Evolutionary conservation across 179 eudicot species (phyloP), one percentile per base, ranked within the genome.

Genomic region (Camellia oleifera): DNA sequence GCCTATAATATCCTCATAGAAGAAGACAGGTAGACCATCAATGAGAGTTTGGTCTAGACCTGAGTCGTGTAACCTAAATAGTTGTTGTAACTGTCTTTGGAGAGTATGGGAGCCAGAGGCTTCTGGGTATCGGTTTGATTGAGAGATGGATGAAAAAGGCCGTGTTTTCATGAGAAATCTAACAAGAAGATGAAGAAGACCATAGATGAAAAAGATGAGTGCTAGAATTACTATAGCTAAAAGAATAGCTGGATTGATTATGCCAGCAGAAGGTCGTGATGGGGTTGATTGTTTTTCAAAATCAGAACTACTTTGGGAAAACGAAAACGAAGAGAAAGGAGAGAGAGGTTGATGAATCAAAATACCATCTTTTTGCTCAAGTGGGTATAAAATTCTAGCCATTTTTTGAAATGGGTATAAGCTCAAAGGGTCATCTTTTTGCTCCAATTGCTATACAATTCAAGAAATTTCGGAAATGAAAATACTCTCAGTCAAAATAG

Each of bases 51-150:
- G 91, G 78, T 90, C 93, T 46, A 88, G 78, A 26, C 91, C 93
- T 14, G 90, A 88, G 81, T 90, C 93, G 42, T 90, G 93, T 8
- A 87, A 71, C 2, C 87, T 77, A 71, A 91, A 91, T 46, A 91
- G 86, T 82, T 91, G 94, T 58, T 89, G 94, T 17, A 89, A 84
- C 77, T 91, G 94, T 69, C 92, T 88, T 45, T 91, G 94, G 20
- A 91, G 77, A 10, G 89, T 66, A 40, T 83, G 90, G 40, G 92
- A 79, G 53, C 23, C 72, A 5, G 85, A 44, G 53, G 72, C 75
- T 17, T 84, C 83, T 32, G 88, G 79, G 82, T 70, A 45, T 80
- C 89, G 80, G 60, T 76, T 85, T 18, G 90, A 81, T 20, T 68
- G 82, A 23, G 90, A 80, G 40, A 78, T 57, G 66, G 92, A 85